Conservation (phyloP, 2,329 filamentous ascomycete genomes). For the Phyllosticta paracitricarpa region DNA sequence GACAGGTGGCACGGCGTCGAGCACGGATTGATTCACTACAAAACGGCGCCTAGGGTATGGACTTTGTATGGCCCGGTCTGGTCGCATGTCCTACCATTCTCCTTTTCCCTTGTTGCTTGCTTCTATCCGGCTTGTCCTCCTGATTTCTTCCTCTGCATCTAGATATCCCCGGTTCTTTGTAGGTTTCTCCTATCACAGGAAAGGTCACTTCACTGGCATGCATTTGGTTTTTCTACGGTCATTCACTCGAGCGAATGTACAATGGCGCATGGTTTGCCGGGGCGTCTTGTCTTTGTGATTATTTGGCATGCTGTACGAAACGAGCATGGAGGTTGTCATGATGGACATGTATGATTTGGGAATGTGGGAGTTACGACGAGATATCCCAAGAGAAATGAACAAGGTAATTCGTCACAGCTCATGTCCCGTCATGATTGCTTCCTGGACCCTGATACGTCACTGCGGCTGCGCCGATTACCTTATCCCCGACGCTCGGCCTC, state of each 20-base stretch:
- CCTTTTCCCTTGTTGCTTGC: background rate
- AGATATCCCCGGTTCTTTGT: background rate
- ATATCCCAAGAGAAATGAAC: background rate
- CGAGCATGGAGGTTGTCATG: background rate
- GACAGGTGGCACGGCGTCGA: background rate
- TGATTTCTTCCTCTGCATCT: background rate
- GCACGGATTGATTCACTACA: background rate
- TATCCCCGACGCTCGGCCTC: background rate
- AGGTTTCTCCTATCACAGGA: background rate
- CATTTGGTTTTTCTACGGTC: background rate
- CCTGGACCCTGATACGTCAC: background rate
- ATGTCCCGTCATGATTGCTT: background rate
- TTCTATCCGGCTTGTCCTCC: background rate
- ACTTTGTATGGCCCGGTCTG: background rate
- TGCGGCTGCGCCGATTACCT: background rate
- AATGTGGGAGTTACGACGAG: background rate
- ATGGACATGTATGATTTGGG: background rate
- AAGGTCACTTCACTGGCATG: background rate
- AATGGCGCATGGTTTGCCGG: background rate
- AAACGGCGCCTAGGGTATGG: background rate
- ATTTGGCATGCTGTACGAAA: background rate
- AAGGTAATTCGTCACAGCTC: background rate
- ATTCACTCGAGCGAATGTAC: background rate
- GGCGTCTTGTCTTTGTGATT: background rate
- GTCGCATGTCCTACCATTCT: background rate